Evolutionary conservation across 2,329 filamentous ascomycete genomes (phyloP).

Genomic region (Sporothrix dimorphospora): DNA sequence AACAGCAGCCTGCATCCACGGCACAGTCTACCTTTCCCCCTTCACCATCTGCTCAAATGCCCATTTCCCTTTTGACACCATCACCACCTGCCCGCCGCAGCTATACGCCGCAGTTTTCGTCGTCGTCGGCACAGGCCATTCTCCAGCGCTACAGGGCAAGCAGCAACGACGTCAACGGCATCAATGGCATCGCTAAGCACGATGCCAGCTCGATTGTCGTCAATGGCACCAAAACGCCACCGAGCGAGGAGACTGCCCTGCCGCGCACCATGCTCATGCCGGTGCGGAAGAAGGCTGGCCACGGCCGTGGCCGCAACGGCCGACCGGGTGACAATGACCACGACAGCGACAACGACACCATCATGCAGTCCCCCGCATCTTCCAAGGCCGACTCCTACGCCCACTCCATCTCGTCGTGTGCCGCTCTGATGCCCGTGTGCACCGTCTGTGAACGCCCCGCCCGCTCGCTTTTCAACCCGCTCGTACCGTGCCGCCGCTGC

Average conservation of each 20-base stretch:
- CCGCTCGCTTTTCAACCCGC: constrained; percentile 61
- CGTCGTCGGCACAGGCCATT: not conserved
- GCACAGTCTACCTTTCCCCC: no score
- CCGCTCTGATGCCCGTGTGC: not conserved
- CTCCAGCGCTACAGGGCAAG: not conserved
- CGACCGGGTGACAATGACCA: not conserved
- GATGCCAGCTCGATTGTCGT: not conserved
- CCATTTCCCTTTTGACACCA: not conserved
- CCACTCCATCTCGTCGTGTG: not conserved
- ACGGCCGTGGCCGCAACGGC: not conserved
- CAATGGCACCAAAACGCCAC: not conserved
- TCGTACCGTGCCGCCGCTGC: constrained; percentile 85
- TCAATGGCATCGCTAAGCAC: not conserved
- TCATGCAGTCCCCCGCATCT: not conserved
- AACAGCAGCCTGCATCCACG: not conserved
- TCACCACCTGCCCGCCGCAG: not conserved
- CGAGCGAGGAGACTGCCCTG: not conserved
- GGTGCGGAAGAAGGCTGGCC: not conserved
- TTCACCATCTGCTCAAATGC: not conserved
- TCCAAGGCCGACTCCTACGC: not conserved
- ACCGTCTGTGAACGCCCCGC: not conserved
- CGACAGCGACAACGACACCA: not conserved
- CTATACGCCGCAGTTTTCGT: constrained; percentile 8
- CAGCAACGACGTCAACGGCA: not conserved
- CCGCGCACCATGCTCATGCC: constrained; percentile 17